phyloP scores from a whole-genome alignment of 345 rosid species.

The Acer campestre region DNA sequence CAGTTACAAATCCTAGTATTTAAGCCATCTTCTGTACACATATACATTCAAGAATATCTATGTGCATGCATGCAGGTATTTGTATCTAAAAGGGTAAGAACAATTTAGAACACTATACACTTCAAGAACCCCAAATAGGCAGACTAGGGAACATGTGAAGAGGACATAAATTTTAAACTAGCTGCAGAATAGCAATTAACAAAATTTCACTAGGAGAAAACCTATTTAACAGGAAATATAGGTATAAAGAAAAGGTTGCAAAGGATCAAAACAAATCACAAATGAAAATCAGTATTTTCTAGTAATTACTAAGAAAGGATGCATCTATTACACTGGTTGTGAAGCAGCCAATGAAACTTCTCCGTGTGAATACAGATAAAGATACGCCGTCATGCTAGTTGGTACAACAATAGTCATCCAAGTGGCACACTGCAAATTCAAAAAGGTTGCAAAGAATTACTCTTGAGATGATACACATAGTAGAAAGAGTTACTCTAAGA shows the following conservation, averaged over 20 bases:
- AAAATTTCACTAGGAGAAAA: not conserved
- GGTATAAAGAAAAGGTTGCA: not conserved
- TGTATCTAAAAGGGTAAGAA: not conserved
- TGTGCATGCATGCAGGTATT: not conserved
- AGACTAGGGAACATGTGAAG: not conserved
- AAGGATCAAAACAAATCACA: slow-evolving; percentile 6
- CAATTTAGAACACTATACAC: not conserved
- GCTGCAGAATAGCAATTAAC: not conserved
- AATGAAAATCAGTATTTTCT: not conserved
- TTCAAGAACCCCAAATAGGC: not conserved
- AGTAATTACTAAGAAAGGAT: slow-evolving; percentile 44
- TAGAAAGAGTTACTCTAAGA: not conserved
- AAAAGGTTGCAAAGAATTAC: slow-evolving; percentile 2
- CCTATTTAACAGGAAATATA: not conserved
- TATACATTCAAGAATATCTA: not conserved
- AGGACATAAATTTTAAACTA: not conserved
- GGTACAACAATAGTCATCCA: slow-evolving; percentile 96
- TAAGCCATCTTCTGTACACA: not conserved
- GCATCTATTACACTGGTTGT: slow-evolving; percentile 99
- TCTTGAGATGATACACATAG: not conserved
- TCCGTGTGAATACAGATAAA: slow-evolving; percentile 94
- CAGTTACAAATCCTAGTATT: not conserved
- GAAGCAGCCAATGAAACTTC: slow-evolving; percentile 94
- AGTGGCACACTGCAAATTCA: slow-evolving; percentile 74
- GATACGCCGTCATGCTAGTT: slow-evolving; percentile 93